Conservation (phyloP, 495 filamentous ascomycete genomes). For the Xylaria bambusicola region DNA sequence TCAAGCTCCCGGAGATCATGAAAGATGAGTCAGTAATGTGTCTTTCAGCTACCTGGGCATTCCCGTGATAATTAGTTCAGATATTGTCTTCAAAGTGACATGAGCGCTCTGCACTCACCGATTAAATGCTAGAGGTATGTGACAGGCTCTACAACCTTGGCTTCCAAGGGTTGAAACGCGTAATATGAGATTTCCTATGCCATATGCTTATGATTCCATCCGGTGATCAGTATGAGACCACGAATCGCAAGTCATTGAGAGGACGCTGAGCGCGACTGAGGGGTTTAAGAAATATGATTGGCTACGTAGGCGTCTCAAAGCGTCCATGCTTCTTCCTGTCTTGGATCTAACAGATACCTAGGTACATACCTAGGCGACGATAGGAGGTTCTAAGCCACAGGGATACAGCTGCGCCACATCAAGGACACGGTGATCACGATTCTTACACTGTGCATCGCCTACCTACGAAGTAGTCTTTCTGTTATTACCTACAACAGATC, state of each 20-base stretch:
- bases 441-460: neutral
- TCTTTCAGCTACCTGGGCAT: neutral
- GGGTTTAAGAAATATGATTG: conserved; percentile 3
- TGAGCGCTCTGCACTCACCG: neutral
- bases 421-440: no score
- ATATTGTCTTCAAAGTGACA: neutral
- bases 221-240: neutral
- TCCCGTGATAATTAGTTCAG: conserved; percentile 3
- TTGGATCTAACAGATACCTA: neutral
- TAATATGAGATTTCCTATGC: no score
- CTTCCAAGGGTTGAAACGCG: no score
- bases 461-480: no score
- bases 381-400: neutral
- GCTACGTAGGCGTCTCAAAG: conserved; percentile 4
- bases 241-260: neutral
- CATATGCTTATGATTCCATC: no score
- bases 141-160: neutral
- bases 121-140: neutral
- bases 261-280: neutral
- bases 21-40: neutral
- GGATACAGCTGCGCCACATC: conserved; percentile 9
- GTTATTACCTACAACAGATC: no score
- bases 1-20: neutral
- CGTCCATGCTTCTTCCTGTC: neutral
- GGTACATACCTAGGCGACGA: no score